Conservation (phyloP, 2,329 filamentous ascomycete genomes). For the Leptodontidium sp. region DNA sequence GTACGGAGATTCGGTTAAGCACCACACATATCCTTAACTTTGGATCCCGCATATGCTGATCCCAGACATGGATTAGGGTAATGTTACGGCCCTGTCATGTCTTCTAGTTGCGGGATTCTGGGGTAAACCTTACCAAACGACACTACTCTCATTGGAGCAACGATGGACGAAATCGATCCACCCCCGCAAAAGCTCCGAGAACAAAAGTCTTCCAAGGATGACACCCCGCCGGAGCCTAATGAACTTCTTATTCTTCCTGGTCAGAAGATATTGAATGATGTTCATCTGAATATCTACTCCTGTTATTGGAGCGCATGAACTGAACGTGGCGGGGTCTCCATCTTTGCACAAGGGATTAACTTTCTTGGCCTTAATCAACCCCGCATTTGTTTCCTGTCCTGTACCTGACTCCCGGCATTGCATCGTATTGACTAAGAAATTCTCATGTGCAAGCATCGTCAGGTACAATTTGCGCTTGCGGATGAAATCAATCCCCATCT, state of each 20-base stretch:
- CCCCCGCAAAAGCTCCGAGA: slow-evolving; percentile 3
- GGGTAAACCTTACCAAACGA: neutral
- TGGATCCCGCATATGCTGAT: neutral
- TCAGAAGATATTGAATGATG: neutral
- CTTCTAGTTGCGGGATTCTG: slow-evolving; percentile 5
- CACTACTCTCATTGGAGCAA: slow-evolving; percentile 1
- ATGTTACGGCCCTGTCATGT: neutral
- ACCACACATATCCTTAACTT: neutral
- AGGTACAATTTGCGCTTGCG: neutral
- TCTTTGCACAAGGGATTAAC: neutral
- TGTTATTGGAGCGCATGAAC: neutral
- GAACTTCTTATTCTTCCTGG: neutral
- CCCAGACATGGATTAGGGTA: neutral
- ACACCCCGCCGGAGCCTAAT: neutral
- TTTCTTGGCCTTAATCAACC: neutral
- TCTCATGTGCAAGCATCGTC: neutral
- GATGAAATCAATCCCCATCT: neutral
- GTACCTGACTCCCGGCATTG: slow-evolving; percentile 11
- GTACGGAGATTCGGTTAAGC: neutral
- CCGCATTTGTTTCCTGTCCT: neutral
- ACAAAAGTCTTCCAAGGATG: neutral
- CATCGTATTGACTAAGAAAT: neutral
- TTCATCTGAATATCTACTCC: neutral
- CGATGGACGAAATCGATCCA: neutral
- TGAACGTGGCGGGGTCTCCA: neutral